Base-by-base conservation (phyloP, 805 yeast genomes). In the Ogataea trehaloabstinens region DNA sequence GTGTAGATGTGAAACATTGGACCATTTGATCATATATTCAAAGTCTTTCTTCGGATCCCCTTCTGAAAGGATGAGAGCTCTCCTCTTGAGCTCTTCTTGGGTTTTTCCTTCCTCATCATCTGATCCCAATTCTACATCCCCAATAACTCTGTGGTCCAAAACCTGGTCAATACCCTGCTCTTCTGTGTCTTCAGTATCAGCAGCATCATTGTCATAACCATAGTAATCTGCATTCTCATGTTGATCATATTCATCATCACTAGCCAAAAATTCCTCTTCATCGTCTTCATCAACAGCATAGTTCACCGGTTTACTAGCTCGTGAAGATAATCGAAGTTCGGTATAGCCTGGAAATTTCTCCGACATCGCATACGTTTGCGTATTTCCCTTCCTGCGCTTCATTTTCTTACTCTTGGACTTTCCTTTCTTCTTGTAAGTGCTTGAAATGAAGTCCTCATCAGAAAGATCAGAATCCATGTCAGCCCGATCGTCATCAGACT, bases 1-100 rank as follows among this genome's bases (percentile, higher is more conserved):
- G 64, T 93, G 99, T 45, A 93, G 70, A 66, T 93, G 98, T 11
- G 97, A 85, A 45, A 79, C 71, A 38, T 77, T 86, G 15, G 76
- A 71, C 99, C 99, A 93, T 65, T 93, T 93, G 51, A 93, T 74
- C 50, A 71, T 61, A 56, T 77, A 73, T 48, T 74, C 76, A 53
- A 70, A 82, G 43, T 76, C 79, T 36, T 67, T 66, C 51, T 82
- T 83, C 29, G 86, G 82, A 42, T 62, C 63, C 24, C 67, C 66
- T 35, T 56, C 49, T 5, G 40, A 35, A 7, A 43, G 34, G 7
- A 35, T 24, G 7, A 38, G 40, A n/a, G 45, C 42, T 8, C 44
- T 43, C 34, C 46, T 45, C 34, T 62, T 61, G 3, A 48, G 12
- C 21, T 46, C 51, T 27, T 46, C 46, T 31, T 57, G 50, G 4